These are phyloP conservation scores for Funneliformis caledonium DNA, from an alignment of 371 early-diverging fungal species.

Conservation along the genomic window DNA sequence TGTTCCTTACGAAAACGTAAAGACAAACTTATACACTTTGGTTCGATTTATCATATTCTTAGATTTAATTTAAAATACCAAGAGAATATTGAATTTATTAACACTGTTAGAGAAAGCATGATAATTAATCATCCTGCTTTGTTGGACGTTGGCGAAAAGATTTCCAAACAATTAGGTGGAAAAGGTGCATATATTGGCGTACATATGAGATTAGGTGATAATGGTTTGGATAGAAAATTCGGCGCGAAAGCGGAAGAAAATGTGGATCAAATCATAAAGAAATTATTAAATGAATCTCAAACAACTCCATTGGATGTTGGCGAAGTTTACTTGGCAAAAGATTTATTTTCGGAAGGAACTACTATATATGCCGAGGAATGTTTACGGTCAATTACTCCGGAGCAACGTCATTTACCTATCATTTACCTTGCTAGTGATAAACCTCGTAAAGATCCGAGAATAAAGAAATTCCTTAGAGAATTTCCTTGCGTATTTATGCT, in stretches of 20 bases:
- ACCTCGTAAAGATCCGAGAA: neutral
- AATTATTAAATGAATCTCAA: neutral
- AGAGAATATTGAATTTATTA: slow-evolving; percentile 9
- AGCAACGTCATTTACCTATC: slow-evolving; percentile 19
- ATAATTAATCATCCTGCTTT: slow-evolving; percentile 49
- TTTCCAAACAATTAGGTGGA: slow-evolving; percentile 51
- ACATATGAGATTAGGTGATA: slow-evolving; percentile 51
- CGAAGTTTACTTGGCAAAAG: neutral
- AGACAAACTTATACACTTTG: slow-evolving; percentile 53
- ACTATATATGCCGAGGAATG: neutral
- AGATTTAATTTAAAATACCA: neutral
- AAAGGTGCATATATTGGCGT: slow-evolving; percentile 50
- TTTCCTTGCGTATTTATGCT: slow-evolving; percentile 36
- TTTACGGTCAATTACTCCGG: neutral
- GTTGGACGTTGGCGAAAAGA: slow-evolving; percentile 42
- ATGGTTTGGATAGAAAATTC: neutral
- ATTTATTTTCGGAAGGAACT: neutral
- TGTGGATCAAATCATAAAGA: neutral
- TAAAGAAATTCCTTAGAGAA: slow-evolving; percentile 17
- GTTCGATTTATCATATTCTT: slow-evolving; percentile 46
- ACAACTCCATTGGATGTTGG: neutral
- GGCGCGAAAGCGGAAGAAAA: neutral
- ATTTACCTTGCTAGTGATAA: slow-evolving; percentile 33
- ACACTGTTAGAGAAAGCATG: neutral
- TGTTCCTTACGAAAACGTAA: slow-evolving; percentile 46